Percentiles rank a stretch among this genome's conserved stretches.
Evolutionary conservation across 805 yeast genomes (phyloP).

Genomic region (Spathaspora gorwiae): DNA sequence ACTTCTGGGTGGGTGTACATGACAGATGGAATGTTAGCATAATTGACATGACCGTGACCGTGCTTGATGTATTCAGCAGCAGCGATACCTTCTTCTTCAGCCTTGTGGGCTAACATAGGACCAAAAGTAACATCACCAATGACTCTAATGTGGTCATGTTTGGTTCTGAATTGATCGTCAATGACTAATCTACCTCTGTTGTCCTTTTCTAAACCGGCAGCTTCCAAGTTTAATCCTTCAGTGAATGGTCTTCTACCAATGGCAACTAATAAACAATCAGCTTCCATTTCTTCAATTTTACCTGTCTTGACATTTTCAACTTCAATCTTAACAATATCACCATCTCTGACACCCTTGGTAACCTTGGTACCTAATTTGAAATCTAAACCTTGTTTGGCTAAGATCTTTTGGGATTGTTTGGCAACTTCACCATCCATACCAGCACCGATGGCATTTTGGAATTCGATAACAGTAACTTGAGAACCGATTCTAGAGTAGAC

Average conservation of each 20-base stretch:
- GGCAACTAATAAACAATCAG: slow-evolving; percentile 93
- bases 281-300: slow-evolving; percentile 69
- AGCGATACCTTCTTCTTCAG: slow-evolving; percentile 99
- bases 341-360: slow-evolving; percentile 77
- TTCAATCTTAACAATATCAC: slow-evolving; percentile 81
- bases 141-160: slow-evolving; percentile 88
- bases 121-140: slow-evolving; percentile 99
- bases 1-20: slow-evolving; percentile 99
- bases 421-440: slow-evolving; percentile 98
- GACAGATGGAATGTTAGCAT: slow-evolving; percentile 95
- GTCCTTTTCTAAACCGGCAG: slow-evolving; percentile 85
- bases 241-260: slow-evolving; percentile 99
- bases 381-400: slow-evolving; percentile 91
- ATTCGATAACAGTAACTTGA: slow-evolving; percentile 92
- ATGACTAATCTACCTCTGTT: slow-evolving; percentile 90
- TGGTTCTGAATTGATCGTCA: slow-evolving; percentile 89
- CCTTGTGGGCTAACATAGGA: slow-evolving; percentile 99
- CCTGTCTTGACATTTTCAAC: slow-evolving; percentile 88
- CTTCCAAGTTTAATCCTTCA: slow-evolving; percentile 83
- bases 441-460: slow-evolving; percentile 88
- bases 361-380: slow-evolving; percentile 93
- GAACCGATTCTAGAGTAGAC: slow-evolving; percentile 94
- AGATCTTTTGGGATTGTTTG: slow-evolving; percentile 80
- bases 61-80: slow-evolving; percentile 90
- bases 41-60: slow-evolving; percentile 98